Evolutionary conservation across 768 basidiomycete genomes (phyloP).

Genomic region (Leucosporidium yakuticum): DNA sequence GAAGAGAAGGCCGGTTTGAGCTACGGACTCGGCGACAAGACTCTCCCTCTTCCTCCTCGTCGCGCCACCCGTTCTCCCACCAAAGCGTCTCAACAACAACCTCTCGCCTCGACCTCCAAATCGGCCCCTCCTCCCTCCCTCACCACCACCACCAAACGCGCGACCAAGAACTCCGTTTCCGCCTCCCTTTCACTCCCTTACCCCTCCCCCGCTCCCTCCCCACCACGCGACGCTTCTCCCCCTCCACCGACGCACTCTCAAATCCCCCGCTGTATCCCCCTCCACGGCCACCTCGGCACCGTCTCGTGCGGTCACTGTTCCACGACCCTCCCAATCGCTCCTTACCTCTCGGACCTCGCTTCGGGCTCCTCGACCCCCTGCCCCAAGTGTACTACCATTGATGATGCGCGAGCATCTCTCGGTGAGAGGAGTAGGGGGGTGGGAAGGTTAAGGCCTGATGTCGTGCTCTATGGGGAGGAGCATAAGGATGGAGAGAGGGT

Average conservation of each 20-base stretch:
- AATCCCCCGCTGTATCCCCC: slow-evolving; percentile 74
- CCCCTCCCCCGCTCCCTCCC: slow-evolving; percentile 1
- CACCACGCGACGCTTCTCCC: not conserved
- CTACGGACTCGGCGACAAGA: slow-evolving; percentile 65
- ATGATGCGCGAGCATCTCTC: slow-evolving; percentile 62
- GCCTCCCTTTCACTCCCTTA: not conserved
- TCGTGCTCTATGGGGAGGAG: slow-evolving; percentile 82
- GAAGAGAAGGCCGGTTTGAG: slow-evolving; percentile 80
- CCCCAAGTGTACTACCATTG: slow-evolving; percentile 67
- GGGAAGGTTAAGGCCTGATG: slow-evolving; percentile 74
- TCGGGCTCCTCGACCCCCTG: slow-evolving; percentile 60
- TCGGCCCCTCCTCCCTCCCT: not conserved
- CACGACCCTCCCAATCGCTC: slow-evolving; percentile 60
- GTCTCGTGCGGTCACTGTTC: slow-evolving; percentile 78
- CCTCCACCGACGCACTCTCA: slow-evolving; percentile 3
- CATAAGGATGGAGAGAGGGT: slow-evolving; percentile 83
- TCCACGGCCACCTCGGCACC: slow-evolving; percentile 76
- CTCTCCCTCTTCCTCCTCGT: slow-evolving; percentile 9
- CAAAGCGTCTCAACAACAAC: not conserved
- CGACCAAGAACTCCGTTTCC: not conserved
- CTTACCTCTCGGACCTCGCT: slow-evolving; percentile 57
- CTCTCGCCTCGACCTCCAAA: not conserved
- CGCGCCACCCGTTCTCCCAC: not conserved
- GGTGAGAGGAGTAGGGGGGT: slow-evolving; percentile 75
- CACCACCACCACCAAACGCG: not conserved